Evolutionary conservation across 1,284 basidiomycete genomes (phyloP).

Genomic region (Rhodotorula glutinis): DNA sequence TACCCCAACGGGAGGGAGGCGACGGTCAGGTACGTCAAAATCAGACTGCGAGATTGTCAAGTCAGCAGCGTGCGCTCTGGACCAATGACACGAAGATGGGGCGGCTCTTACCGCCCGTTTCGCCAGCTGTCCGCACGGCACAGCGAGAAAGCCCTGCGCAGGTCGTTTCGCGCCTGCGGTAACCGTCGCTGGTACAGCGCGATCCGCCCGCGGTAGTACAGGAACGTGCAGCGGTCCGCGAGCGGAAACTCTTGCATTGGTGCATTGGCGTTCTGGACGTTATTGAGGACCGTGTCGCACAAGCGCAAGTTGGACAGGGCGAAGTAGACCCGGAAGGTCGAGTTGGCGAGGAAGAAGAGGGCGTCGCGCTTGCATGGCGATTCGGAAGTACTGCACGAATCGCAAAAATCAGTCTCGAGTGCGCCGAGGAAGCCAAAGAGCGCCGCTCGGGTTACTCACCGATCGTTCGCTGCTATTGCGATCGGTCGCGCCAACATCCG

Average conservation of each 20-base stretch:
- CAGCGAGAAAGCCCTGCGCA: conserved; percentile 48
- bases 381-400: conserved; percentile 4
- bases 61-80: fast-evolving
- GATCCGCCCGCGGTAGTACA: conserved; percentile 50
- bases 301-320: conserved; percentile 50
- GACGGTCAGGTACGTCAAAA: conserved; percentile 48
- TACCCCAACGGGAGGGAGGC: conserved; percentile 49
- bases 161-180: conserved; percentile 44
- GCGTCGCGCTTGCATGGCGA: conserved; percentile 41
- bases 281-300: conserved; percentile 52
- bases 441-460: conserved; percentile 19
- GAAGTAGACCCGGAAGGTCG: conserved; percentile 45
- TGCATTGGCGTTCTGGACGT: conserved; percentile 44
- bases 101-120: conserved; percentile 43
- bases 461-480: conserved; percentile 42
- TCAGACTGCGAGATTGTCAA: conserved; percentile 38
- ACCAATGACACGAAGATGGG: neutral
- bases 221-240: conserved; percentile 49
- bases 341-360: conserved; percentile 45
- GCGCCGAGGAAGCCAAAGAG: neutral
- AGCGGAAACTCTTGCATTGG: conserved; percentile 45
- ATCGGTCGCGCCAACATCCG: conserved; percentile 40
- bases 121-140: conserved; percentile 42
- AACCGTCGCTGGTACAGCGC: conserved; percentile 50
- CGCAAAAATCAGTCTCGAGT: neutral